These are phyloP conservation scores for Hawksworthiomyces lignivorus DNA, from an alignment of 2,329 filamentous ascomycete genomes.

Conservation along the genomic window DNA sequence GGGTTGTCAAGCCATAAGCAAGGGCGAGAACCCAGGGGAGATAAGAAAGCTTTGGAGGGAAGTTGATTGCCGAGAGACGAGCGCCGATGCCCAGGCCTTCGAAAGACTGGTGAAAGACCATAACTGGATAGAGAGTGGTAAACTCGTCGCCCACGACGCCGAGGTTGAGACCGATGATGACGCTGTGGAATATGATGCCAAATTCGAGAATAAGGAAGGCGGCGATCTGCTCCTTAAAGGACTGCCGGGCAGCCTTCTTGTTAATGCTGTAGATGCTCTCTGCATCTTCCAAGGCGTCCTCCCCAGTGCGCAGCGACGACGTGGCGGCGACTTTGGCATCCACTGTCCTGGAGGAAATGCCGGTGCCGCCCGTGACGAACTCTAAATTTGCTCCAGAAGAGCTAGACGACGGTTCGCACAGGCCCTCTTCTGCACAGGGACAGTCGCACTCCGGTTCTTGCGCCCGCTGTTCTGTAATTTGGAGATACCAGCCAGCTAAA, in stretches of 20 bases:
- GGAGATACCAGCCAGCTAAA: slow-evolving; percentile 69
- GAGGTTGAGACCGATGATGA: slow-evolving; percentile 83
- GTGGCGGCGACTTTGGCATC: no score
- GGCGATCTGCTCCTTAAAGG: slow-evolving; percentile 31
- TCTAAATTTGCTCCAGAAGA: no score
- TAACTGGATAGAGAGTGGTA: slow-evolving; percentile 52
- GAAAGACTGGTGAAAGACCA: slow-evolving; percentile 86
- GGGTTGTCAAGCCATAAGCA: slow-evolving; percentile 71
- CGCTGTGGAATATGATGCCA: slow-evolving; percentile 85
- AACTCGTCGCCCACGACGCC: slow-evolving; percentile 50
- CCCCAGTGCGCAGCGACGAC: no score
- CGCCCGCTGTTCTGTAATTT: slow-evolving; percentile 21
- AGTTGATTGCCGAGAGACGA: slow-evolving; percentile 59
- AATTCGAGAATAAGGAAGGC: slow-evolving; percentile 85
- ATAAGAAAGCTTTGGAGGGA: slow-evolving; percentile 55
- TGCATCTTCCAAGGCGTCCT: slow-evolving; percentile 38
- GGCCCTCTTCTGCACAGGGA: no score
- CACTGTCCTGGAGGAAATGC: no score
- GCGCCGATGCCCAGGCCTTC: slow-evolving; percentile 84
- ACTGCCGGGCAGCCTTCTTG: slow-evolving; percentile 18
- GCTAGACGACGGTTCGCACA: no score
- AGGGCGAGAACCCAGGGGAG: slow-evolving; percentile 68
- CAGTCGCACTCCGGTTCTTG: no score
- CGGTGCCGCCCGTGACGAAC: no score
- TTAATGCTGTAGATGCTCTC: slow-evolving; percentile 39